Evolutionary conservation across 306 rosid genomes (phyloP), one percentile per base, ranked within the genome.

Genomic region (Cajanus cajan): DNA sequence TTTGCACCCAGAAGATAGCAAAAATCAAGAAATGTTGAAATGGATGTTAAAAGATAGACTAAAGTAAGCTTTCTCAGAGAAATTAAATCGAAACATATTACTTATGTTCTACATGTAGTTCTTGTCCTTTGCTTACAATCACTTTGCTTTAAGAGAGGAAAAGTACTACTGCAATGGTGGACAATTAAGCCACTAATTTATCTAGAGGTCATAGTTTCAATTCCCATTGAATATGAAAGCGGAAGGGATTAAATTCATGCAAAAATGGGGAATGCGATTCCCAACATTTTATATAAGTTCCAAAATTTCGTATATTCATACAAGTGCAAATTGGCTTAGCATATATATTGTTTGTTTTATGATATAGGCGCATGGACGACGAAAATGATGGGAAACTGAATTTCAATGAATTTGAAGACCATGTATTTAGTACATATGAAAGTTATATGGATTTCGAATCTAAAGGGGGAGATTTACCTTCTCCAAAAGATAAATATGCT

Each of bases 1-100:
- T 74, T 44, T 90, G 84, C 92, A 94, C 84, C 97, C 94, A 16
- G 92, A 92, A 88, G 98, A 92, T 68, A 90, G 93, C 82, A 36
- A 57, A 25, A 92, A 89, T 45, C 71, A 74, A 37, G 78, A 77
- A 72, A 72, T 89, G 48, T 71, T 82, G 51, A 82, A 71, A 43
- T 94, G 98, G 96, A 71, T 92, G 50, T 33, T 92, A 74, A 71
- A 28, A 65, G 90, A 94, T 66, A 90, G 65, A 81, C 62, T 94
- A 10, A 81, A 87, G 97, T 88, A 89, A 76, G 82, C 68, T 15
- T 36, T 14, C 12, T 22, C 40, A 10, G 28, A 4, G 2, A 39
- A 67, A 51, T 2, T 18, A 51, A 52, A 25, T 12, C 5, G 31
- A 65, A 37, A 65, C n/a, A n/a, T n/a, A n/a, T 25, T 9, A 22